phyloP scores from a whole-genome alignment of 306 rosid genomes.

The Gastrolobium bilobum region DNA sequence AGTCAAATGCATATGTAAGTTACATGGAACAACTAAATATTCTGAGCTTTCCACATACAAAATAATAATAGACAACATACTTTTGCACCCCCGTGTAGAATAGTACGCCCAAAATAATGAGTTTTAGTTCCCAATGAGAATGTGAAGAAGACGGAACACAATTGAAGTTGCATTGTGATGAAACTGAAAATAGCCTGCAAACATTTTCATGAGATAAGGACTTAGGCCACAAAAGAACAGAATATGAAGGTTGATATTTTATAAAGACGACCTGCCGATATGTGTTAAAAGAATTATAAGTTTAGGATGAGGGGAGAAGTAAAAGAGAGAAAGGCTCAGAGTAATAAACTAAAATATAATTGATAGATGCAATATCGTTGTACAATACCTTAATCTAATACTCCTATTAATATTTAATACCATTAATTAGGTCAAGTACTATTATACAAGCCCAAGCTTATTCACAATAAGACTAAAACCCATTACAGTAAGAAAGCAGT shows the following conservation, averaged over 20 bases:
- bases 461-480: not conserved
- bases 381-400: not conserved
- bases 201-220: conserved; percentile 35
- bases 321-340: not conserved
- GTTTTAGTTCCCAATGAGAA: conserved; percentile 96
- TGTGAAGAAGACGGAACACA: conserved; percentile 98
- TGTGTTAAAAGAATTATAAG: not conserved
- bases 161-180: conserved; percentile 96
- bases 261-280: conserved; percentile 3
- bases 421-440: not conserved
- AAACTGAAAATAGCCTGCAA: conserved; percentile 95
- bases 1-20: conserved; percentile 24
- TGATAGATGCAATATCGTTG: not conserved
- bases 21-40: conserved; percentile 19
- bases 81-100: conserved; percentile 99
- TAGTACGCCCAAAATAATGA: conserved; percentile 97
- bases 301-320: not conserved
- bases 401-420: not conserved
- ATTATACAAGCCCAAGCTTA: not conserved
- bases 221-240: conserved; percentile 26
- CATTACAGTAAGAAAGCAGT: not conserved
- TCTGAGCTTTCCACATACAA: not conserved
- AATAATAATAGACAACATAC: conserved; percentile 54
- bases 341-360: conserved; percentile 28
- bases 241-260: conserved; percentile 2